Evolutionary conservation across 768 basidiomycete genomes (phyloP).

Genomic region (Paxillus involutus): DNA sequence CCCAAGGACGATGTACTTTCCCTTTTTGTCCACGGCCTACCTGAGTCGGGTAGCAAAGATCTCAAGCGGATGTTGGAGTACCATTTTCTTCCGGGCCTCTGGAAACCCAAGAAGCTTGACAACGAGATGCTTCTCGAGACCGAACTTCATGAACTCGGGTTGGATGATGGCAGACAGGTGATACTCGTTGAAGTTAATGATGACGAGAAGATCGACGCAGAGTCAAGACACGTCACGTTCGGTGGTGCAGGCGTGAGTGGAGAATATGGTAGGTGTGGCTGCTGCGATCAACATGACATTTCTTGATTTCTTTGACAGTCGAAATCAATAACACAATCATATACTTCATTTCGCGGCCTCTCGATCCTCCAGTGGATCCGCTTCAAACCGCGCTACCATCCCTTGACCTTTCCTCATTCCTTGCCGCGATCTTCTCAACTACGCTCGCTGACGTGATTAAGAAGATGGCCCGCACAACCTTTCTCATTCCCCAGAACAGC

Average conservation of each 20-base stretch:
- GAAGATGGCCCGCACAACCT: constrained; percentile 66
- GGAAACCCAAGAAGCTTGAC: constrained; percentile 66
- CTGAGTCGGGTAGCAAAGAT: constrained; percentile 63
- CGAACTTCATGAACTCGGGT: constrained; percentile 67
- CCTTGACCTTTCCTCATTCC: constrained; percentile 86
- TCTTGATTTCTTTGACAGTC: constrained; percentile 43
- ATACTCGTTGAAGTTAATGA: constrained; percentile 62
- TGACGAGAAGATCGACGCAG: constrained; percentile 45
- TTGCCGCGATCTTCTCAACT: constrained; percentile 88
- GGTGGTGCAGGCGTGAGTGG: constrained; percentile 81
- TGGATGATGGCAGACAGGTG: constrained; percentile 71
- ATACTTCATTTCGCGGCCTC: constrained; percentile 84
- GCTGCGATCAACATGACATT: not conserved
- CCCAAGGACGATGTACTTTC: constrained; percentile 84
- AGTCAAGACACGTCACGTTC: constrained; percentile 65
- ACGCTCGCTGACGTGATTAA: constrained; percentile 71
- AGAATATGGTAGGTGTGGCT: constrained; percentile 59
- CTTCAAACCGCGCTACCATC: constrained; percentile 78
- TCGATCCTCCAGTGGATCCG: constrained; percentile 80
- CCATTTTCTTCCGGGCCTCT: constrained; percentile 87
- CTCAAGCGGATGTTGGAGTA: constrained; percentile 77
- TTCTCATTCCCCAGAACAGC: constrained; percentile 86
- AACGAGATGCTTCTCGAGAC: constrained; percentile 81
- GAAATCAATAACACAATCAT: constrained; percentile 76
- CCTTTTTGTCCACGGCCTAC: constrained; percentile 53